phyloP scores from a whole-genome alignment of 73 alveolate species.

The Paramecium biaurelia region DNA sequence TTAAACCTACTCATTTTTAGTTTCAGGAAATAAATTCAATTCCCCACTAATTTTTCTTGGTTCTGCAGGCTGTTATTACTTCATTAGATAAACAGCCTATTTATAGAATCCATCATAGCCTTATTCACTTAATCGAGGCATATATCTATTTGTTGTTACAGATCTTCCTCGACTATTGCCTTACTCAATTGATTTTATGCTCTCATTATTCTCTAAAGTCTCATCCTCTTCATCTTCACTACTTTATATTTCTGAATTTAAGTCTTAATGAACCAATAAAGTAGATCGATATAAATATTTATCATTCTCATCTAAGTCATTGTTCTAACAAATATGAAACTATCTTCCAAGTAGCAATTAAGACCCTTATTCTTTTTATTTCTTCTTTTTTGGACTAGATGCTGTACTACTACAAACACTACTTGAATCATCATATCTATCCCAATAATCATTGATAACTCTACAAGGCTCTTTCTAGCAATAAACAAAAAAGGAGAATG shows the following conservation, averaged over 20 bases:
- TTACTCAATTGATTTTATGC: not conserved
- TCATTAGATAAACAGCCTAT: constrained; percentile 8
- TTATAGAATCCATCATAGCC: constrained; percentile 56
- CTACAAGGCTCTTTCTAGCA: not conserved
- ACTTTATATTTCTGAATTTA: not conserved
- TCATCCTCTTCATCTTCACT: not conserved
- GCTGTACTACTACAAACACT: not conserved
- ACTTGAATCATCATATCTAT: constrained; percentile 20
- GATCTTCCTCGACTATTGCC: not conserved
- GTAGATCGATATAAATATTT: not conserved
- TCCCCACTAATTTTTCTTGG: not conserved
- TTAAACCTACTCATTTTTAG: not conserved
- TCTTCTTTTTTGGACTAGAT: not conserved
- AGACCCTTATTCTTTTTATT: not conserved
- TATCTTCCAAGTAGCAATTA: not conserved
- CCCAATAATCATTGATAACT: constrained; percentile 44
- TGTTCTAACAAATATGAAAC: constrained; percentile 18
- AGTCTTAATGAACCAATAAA: not conserved
- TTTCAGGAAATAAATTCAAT: constrained; percentile 17
- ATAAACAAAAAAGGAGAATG: constrained; percentile 38
- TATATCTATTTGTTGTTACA: not conserved
- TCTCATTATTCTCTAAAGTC: not conserved
- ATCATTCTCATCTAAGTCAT: not conserved
- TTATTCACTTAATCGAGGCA: not conserved
- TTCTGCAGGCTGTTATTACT: not conserved